Base-by-base conservation (phyloP, 257 asterid species). In the Cinchona pubescens region DNA sequence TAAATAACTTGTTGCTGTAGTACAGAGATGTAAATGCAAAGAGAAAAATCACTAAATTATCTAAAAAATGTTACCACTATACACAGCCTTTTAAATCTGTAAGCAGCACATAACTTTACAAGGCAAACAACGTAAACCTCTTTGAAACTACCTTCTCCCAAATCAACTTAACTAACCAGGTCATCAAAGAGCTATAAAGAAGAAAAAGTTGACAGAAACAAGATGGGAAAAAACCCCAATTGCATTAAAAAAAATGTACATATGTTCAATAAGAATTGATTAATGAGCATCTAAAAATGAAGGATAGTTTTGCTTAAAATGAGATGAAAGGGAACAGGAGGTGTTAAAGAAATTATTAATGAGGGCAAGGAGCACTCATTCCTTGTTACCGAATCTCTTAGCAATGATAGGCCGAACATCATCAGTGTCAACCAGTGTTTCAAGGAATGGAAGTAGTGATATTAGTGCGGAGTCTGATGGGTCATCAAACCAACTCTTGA, bases 401-500 rank as follows among this genome's bases (percentile, higher is more conserved):
- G 99, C 97, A 84, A 94, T 89, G 88, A 92, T 75, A 72, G 98
- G 99, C 37, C 98, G 97, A 30, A 94, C 99, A 77, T 94, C 99
- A 72, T 95, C 96, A 65, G 89, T 94, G 78, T 81, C 88, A 79
- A 77, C 97, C 94, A 94, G 86, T 46, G 92, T 88, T 92, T 92
- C 98, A 48, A 94, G 83, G 85, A 94, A 94, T 32, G 98, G 99
- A 76, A 94, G 93, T 76, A 94, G 81, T n/a, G 96, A 82, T 64
- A 95, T 74, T 23, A 95, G 88, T 10, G 92, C 96, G 77, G 79
- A 69, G 83, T 95, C 98, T 74, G 96, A 82, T 34, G 96, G 94
- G 78, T 95, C 99, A 84, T 92, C 91, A 72, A 90, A 90, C 99
- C 99, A 95, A 87, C 97, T 95, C 96, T 88, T 86, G 76, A 95